Conservation (phyloP, 2,329 filamentous ascomycete species). For the Fusarium odoratissimum region DNA sequence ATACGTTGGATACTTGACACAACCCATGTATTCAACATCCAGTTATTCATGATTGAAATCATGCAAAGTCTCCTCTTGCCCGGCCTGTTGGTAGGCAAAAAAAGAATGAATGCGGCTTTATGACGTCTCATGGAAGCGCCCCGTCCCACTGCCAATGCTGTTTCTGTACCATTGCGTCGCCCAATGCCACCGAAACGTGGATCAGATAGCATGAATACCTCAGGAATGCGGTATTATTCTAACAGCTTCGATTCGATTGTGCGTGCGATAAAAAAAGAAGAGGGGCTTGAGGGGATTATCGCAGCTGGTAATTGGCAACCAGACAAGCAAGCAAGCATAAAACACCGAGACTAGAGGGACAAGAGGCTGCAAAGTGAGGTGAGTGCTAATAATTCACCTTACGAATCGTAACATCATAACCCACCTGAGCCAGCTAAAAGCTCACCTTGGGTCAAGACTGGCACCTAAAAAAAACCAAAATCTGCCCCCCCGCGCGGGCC, state of each 20-base stretch:
- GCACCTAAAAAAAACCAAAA: conserved; percentile 5
- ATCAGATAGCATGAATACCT: conserved; percentile 11
- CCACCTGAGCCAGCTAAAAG: conserved; percentile 19
- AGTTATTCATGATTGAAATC: background rate
- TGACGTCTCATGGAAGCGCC: conserved; percentile 29
- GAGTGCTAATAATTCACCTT: conserved; percentile 36
- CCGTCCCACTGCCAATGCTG: conserved; percentile 23
- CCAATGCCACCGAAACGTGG: conserved; percentile 38
- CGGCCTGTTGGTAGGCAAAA: conserved; percentile 10
- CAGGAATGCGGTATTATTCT: conserved; percentile 35
- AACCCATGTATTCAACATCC: background rate
- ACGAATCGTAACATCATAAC: conserved; percentile 36
- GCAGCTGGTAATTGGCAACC: background rate
- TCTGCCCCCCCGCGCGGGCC: conserved; percentile 37
- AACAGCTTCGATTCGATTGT: conserved; percentile 30
- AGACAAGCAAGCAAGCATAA: conserved; percentile 31
- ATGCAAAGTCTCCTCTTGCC: conserved; percentile 3
- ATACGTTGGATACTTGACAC: background rate
- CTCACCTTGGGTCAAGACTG: conserved; percentile 26
- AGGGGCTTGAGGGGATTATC: conserved; percentile 28
- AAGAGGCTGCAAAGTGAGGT: conserved; percentile 26
- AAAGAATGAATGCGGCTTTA: conserved; percentile 24
- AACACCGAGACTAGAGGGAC: conserved; percentile 35
- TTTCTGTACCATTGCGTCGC: conserved; percentile 25
- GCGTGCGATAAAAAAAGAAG: conserved; percentile 18